Base-by-base conservation (phyloP, 2,329 filamentous ascomycete species). In the Sporothrix dimorphospora region DNA sequence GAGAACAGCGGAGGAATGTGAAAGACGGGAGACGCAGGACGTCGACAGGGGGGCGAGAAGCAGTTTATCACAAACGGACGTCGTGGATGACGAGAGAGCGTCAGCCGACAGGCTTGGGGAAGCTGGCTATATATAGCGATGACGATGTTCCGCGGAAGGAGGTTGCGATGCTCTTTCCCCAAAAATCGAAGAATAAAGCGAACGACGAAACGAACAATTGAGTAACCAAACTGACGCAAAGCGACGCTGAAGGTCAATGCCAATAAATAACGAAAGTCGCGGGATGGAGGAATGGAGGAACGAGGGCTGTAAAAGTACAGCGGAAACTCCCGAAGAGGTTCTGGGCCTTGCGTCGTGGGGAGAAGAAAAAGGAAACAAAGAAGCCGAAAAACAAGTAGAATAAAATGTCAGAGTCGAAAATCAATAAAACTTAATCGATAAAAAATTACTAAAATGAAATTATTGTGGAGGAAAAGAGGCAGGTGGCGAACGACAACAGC, bases 341-440 rank as follows among this genome's bases (percentile, higher is more conserved):
- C 27, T 38, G 8, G 63, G 45, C 45, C 45, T 47, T 67, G 45
- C 34, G 45, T 45, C 57, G 45, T 34, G 65, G 11, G 19, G 19
- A 66, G 24, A 69, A 42, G 38, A 27, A 59, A 49, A 38, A 24
- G 19, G 40, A 59, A 69, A 57, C 38, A 68, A 72, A 69, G 51
- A 61, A 40, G 19, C n/a, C 30, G 42, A 67, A 72, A 65, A 65
- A 69, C 12, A 55, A 57, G 16, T 66, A 66, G 30, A 45, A 66
- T 38, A 65, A 61, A 42, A 49, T 9, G 19, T 27, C 14, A 19
- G 40, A 51, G 45, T 47, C 8, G 14, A 34, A 49, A 16, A 27
- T 24, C 38, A 63, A 65, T 65, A 65, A 65, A 65, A 27, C 16
- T 65, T 45, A 65, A 45, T 65, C 38, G 38, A 65, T 65, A 34